Conservation (phyloP, 2,329 filamentous ascomycete species). For the Aspergillus latus region DNA sequence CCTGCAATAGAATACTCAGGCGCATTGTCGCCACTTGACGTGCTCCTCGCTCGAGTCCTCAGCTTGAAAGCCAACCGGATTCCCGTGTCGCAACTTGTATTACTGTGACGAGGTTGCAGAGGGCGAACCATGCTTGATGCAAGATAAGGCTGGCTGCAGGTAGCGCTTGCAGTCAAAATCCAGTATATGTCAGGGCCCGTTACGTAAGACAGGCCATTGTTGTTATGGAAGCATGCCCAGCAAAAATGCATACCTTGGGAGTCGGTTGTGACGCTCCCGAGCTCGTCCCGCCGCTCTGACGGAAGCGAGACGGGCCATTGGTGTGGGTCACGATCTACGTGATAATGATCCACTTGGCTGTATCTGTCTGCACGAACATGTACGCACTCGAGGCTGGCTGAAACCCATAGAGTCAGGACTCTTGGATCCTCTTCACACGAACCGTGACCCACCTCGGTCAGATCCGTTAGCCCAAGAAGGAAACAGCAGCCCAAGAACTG, state of each 20-base stretch:
- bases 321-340: constrained; percentile 4
- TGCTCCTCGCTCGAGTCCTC: too few species aligned
- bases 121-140: background rate
- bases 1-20: too few species aligned
- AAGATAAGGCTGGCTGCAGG: background rate
- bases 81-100: background rate
- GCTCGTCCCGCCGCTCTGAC: background rate
- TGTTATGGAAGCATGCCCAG: background rate
- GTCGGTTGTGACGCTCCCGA: background rate
- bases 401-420: background rate
- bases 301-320: background rate
- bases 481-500: background rate
- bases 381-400: background rate
- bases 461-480: background rate
- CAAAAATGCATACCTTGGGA: background rate
- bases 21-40: too few species aligned
- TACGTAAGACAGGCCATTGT: background rate
- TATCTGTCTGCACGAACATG: background rate
- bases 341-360: background rate
- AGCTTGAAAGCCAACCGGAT: too few species aligned
- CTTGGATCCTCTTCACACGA: background rate
- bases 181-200: background rate
- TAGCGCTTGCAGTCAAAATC: background rate
- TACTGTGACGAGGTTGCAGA: background rate
- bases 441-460: background rate